Base-by-base conservation (phyloP, 805 yeast genomes). In the Starmerella tilneyi region DNA sequence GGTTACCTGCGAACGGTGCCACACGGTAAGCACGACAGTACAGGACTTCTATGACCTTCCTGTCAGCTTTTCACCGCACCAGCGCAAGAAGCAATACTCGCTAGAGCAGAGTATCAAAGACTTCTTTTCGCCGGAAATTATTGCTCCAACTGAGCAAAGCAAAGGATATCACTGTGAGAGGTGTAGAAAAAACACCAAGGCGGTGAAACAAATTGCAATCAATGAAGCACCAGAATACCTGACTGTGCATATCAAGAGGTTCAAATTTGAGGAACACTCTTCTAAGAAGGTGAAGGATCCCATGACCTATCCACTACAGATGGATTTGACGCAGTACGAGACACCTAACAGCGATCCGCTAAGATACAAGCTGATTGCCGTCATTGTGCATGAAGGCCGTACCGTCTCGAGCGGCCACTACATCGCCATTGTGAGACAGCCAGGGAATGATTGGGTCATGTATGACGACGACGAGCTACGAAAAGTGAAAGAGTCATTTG, bases 1-100 rank as follows among this genome's bases (percentile, higher is more conserved):
- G 31, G 94, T 92, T 16, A 78, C 83, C 0, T 92, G 98, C 66
- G 73, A 74, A 51, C 73, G 69, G 44, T 92, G 98, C 66, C 76
- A 79, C n/a, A 76, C 82, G 55, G 76, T 83, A 17, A 82, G 94
- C 12, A 77, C 76, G 42, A 92, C 98, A 6, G 78, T 79, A 53
- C 98, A 92, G 64, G 96, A 92, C 58, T 83, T 92, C 58, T 88
- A 88, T 61, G 98, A 92, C 65, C 69, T 92, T 46, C 82, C 95
- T 7, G 71, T 92, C 41, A 88, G 92, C 41, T 69, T 92, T 51
- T 76, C 75, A 40, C 36, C 48, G 12, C 43, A 37, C 20, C 47
- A 48, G 63, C 51, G 75, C 66, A 54, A 67, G 67, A 37, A 23
- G 20, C 17, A 34, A 9, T 84, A 78, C 56, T 73, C 88, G 1